Evolutionary conservation across 2,329 filamentous ascomycete genomes (phyloP), one percentile per base, ranked within the genome.

Genomic region (Ampelomyces quisqualis): DNA sequence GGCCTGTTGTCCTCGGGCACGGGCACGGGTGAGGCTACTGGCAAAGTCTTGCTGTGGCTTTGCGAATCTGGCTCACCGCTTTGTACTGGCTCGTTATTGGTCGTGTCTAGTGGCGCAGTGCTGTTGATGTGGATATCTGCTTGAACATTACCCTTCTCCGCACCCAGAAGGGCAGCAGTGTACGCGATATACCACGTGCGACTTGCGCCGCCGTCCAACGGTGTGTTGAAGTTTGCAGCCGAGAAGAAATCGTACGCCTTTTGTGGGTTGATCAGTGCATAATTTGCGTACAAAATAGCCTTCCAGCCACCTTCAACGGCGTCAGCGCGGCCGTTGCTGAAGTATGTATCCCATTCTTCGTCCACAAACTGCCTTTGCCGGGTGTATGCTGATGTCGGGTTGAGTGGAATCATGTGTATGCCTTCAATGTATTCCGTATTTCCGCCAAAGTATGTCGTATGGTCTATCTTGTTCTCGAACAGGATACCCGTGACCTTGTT

Each of bases 391-490:
- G 85, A 86, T 43, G 79, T 77, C 2, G 88, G 84, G 40, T 88
- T 77, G 24, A 91, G 72, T 0, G 88, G 88, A 28, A 94, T 78
- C 88, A 94, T 93, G 68, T 93, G 87, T 54, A 94, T 93, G 37
- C 67, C 81, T 61, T 84, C 73, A 34, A 95, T 80, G 58, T 81
- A 90, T 70, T 94, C 88, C 4, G 72, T 43, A 15, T 65, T 64
- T 7, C 39, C 68, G 27, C 90, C 89, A 60, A 98, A 98, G 70
- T 90, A 97, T 1, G 93, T 70, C 3, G 87, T 87, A 68, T 97
- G 90, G 66, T 98, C 89, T 42, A 90, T 79, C 70, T 98, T 98
- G 74, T 97, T 97, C 72, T 97, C 93, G 58, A 97, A 97, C 9
- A 95, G 67, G 4, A 84, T 83, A 7, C 80, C 80, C 2, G 79